Evolutionary conservation across 345 rosid species (phyloP).

Genomic region (Ailanthus altissimus): DNA sequence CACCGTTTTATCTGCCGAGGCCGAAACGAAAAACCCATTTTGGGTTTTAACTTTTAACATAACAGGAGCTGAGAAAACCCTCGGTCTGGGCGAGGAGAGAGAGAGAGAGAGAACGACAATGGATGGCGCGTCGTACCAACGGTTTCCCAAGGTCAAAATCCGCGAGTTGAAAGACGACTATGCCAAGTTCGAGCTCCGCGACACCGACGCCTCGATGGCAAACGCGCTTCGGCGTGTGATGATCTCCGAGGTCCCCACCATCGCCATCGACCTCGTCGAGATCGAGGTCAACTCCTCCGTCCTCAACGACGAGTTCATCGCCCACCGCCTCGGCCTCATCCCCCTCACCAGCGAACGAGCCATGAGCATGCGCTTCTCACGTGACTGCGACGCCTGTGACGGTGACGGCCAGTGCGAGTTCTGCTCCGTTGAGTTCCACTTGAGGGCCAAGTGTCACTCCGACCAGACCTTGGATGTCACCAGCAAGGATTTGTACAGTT

Average conservation of each 20-base stretch:
- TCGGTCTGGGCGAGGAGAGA: background rate
- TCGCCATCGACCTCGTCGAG: constrained; percentile 95
- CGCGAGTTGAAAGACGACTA: constrained; percentile 81
- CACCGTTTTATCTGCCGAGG: background rate
- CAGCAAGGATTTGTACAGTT: constrained; percentile 78
- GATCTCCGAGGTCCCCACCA: constrained; percentile 96
- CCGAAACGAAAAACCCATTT: background rate
- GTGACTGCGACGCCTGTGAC: constrained; percentile 94
- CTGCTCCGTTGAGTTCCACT: constrained; percentile 91
- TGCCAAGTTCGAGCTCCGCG: constrained; percentile 89
- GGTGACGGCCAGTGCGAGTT: constrained; percentile 98
- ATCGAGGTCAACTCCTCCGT: constrained; percentile 89
- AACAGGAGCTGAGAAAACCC: background rate
- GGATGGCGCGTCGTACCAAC: constrained; percentile 81
- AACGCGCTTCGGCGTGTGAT: constrained; percentile 97
- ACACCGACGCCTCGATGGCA: constrained; percentile 85
- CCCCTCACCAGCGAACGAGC: constrained; percentile 90
- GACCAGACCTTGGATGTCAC: constrained; percentile 94
- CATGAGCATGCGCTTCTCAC: constrained; percentile 93
- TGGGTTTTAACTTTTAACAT: background rate
- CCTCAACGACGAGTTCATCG: constrained; percentile 92
- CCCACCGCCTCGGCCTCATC: constrained; percentile 91
- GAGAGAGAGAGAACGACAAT: constrained; percentile 23
- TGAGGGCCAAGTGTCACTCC: constrained; percentile 67
- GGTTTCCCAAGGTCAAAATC: constrained; percentile 81